Evolutionary conservation across 108 stramenopile species (phyloP).

Genomic region (Cylindrotheca closterium): DNA sequence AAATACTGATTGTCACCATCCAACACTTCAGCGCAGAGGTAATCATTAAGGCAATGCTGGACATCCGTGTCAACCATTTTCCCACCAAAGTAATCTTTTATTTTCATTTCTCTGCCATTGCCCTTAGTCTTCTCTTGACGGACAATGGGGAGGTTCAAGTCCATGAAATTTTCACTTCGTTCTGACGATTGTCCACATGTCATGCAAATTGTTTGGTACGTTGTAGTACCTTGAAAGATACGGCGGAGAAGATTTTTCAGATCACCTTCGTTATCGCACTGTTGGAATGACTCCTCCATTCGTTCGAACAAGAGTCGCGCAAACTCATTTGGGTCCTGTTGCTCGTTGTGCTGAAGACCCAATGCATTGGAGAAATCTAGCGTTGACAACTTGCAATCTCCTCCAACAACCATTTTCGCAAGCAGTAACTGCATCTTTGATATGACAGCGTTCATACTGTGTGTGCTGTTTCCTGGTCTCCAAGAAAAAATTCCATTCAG

Average conservation of each 20-base stretch:
- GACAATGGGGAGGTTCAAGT: constrained; percentile 70
- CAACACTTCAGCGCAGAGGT: constrained; percentile 58
- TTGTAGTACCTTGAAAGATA: constrained; percentile 63
- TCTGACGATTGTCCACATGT: constrained; percentile 45
- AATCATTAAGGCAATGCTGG: constrained; percentile 66
- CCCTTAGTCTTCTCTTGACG: not conserved
- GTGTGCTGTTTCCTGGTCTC: constrained; percentile 25
- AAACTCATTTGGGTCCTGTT: constrained; percentile 93
- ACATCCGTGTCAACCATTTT: constrained; percentile 56
- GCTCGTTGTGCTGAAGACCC: constrained; percentile 73
- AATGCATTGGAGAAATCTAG: constrained; percentile 69
- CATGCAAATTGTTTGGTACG: constrained; percentile 64
- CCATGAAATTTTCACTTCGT: constrained; percentile 68
- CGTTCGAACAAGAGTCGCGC: constrained; percentile 77
- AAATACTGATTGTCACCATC: constrained; percentile 84
- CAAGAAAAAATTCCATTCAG: constrained; percentile 74
- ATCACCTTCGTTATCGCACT: constrained; percentile 34
- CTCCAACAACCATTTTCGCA: constrained; percentile 64
- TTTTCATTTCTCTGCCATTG: constrained; percentile 7
- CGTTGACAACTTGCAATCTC: constrained; percentile 51
- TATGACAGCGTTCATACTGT: constrained; percentile 61
- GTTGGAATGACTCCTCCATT: constrained; percentile 77
- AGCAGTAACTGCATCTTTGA: constrained; percentile 61
- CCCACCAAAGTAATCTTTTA: not conserved
- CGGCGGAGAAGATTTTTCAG: constrained; percentile 50